Conservation (phyloP, 2,329 filamentous ascomycete genomes). For the Sarocladium strictum region DNA sequence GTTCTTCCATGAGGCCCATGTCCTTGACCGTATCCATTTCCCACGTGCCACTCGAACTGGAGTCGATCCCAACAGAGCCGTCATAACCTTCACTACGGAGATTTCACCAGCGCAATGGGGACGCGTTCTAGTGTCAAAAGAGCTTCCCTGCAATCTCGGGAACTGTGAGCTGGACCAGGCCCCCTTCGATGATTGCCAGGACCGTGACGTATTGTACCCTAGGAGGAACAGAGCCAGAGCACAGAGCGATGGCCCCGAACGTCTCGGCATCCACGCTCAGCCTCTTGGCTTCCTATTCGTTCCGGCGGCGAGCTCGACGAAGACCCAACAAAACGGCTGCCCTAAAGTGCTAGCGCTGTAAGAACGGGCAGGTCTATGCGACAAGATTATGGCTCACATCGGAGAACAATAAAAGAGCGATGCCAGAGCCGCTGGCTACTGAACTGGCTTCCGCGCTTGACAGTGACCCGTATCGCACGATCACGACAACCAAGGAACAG, state of each 20-base stretch:
- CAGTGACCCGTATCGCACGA: neutral
- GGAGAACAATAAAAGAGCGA: neutral
- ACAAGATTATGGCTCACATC: neutral
- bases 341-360: neutral
- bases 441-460: neutral
- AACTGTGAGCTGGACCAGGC: neutral
- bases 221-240: too few relatives aligned
- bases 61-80: neutral
- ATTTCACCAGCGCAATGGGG: neutral
- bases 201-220: neutral
- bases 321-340: neutral
- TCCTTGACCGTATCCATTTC: conserved; percentile 5
- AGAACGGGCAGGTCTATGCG: neutral
- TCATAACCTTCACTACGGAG: neutral
- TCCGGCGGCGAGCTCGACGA: neutral
- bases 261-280: neutral
- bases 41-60: conserved; percentile 1
- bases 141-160: conserved; percentile 1
- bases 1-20: neutral
- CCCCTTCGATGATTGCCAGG: neutral
- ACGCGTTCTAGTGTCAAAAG: neutral
- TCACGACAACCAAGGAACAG: neutral
- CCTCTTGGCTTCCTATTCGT: neutral
- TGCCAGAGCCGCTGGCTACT: neutral
- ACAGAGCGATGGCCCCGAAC: neutral